A percentile compares a stretch with the other conserved stretches of the same genome.
These are phyloP conservation scores for Thermomucor indicae-seudaticae DNA, from an alignment of 371 early-diverging fungal genomes.

Conservation along the genomic window DNA sequence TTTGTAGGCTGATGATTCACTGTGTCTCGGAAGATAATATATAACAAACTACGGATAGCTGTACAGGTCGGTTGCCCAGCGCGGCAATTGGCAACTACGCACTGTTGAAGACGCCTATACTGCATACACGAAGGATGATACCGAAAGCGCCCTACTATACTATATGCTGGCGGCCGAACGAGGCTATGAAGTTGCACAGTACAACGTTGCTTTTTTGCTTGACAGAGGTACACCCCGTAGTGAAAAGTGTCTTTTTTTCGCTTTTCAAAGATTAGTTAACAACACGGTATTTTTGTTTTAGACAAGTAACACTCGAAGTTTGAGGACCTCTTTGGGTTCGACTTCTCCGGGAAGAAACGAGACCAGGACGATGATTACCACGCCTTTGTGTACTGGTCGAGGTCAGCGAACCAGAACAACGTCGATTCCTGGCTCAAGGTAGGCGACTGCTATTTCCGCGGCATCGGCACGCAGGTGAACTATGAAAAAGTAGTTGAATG, in stretches of 20 bases:
- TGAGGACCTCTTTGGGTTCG: background rate
- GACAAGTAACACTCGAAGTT: constrained; percentile 3
- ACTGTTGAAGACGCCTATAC: constrained; percentile 56
- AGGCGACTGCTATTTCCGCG: constrained; percentile 92
- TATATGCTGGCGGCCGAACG: constrained; percentile 84
- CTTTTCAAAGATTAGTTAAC: background rate
- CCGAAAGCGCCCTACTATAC: constrained; percentile 62
- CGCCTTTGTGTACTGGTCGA: constrained; percentile 86
- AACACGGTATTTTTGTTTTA: background rate
- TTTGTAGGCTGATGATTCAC: constrained; percentile 1
- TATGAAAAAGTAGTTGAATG: constrained; percentile 79
- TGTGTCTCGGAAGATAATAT: background rate
- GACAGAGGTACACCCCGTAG: constrained; percentile 55
- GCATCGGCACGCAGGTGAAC: constrained; percentile 70
- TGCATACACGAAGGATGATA: constrained; percentile 56
- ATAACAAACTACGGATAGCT: constrained; percentile 27
- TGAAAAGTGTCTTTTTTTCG: too few species aligned
- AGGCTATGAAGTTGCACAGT: constrained; percentile 79
- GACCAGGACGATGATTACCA: constrained; percentile 14
- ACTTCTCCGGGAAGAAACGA: constrained; percentile 1
- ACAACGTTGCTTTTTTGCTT: constrained; percentile 87
- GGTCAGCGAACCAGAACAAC: constrained; percentile 94
- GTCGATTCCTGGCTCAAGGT: constrained; percentile 86
- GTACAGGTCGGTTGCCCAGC: constrained; percentile 79
- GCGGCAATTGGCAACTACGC: constrained; percentile 78